Conservation (phyloP, 169 alveolate species). For the Plasmodium relictum region DNA sequence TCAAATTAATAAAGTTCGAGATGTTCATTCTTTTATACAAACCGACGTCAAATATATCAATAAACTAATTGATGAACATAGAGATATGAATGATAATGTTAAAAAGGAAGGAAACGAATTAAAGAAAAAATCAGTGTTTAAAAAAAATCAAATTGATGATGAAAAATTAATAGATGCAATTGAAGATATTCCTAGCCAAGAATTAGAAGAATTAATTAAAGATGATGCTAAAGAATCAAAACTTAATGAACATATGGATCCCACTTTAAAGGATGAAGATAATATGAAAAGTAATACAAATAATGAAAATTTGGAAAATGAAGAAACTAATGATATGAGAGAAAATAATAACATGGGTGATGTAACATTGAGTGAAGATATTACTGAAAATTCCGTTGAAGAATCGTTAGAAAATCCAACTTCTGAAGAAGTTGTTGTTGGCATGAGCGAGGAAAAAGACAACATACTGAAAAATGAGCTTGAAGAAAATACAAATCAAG, state of each 20-base stretch:
- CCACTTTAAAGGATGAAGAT: not conserved
- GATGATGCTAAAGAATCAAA: slow-evolving; percentile 2
- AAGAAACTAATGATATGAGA: not conserved
- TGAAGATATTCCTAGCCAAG: slow-evolving; percentile 12
- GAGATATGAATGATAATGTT: slow-evolving; percentile 28
- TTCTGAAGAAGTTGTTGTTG: slow-evolving; percentile 1
- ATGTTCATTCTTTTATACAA: slow-evolving; percentile 47
- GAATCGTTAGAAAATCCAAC: slow-evolving; percentile 11
- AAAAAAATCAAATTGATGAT: not conserved
- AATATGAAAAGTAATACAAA: not conserved
- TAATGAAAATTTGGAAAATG: not conserved
- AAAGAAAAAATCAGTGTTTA: not conserved
- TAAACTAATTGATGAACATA: slow-evolving; percentile 27
- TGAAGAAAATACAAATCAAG: not conserved
- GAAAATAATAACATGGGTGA: not conserved
- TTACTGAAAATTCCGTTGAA: slow-evolving; percentile 1
- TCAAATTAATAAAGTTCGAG: not conserved
- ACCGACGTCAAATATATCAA: slow-evolving; percentile 18
- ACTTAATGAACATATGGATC: not conserved
- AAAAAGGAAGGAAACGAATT: slow-evolving; percentile 21
- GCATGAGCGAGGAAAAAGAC: slow-evolving; percentile 13
- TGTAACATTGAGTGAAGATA: not conserved
- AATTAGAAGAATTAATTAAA: slow-evolving; percentile 17
- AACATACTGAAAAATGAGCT: not conserved
- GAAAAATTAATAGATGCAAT: slow-evolving; percentile 2